Conservation (phyloP, 1,139 yeast species). For the Geotrichum aggregatum region DNA sequence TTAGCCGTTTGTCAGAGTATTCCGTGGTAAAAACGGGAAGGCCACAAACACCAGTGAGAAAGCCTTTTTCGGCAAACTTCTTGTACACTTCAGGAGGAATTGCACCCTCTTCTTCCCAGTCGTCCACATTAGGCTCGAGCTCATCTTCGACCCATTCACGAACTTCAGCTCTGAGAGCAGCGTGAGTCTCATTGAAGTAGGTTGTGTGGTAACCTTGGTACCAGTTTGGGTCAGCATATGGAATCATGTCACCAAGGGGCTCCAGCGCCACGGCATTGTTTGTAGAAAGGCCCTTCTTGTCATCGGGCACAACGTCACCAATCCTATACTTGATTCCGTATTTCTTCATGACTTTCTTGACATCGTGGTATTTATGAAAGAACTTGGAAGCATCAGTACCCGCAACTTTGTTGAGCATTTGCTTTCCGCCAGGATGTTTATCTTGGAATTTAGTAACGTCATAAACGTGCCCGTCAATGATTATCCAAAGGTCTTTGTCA, state of each 20-base stretch:
- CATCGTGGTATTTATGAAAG: constrained; percentile 51
- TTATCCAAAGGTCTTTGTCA: constrained; percentile 78
- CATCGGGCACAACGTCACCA: constrained; percentile 29
- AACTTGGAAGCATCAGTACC: constrained; percentile 88
- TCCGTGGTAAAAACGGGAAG: constrained; percentile 35
- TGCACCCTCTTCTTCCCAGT: constrained; percentile 43
- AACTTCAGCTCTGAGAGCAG: constrained; percentile 39
- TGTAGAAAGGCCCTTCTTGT: constrained; percentile 2
- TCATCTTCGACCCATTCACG: constrained; percentile 43
- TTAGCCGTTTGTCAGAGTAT: constrained; percentile 36
- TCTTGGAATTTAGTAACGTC: constrained; percentile 79
- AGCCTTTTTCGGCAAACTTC: constrained; percentile 37
- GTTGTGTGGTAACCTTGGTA: constrained; percentile 44
- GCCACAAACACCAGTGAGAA: constrained; percentile 38
- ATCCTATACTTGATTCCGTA: constrained; percentile 40
- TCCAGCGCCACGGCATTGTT: constrained; percentile 22
- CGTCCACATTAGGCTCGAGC: constrained; percentile 41
- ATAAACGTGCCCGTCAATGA: constrained; percentile 81
- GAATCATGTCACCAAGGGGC: constrained; percentile 42
- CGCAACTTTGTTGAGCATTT: constrained; percentile 69
- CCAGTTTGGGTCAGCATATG: constrained; percentile 45
- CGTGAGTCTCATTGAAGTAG: constrained; percentile 42
- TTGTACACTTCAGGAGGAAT: constrained; percentile 37
- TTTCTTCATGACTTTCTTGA: constrained; percentile 40
- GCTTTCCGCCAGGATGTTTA: constrained; percentile 91